Base-by-base conservation (phyloP, 2,329 filamentous ascomycete species). In the Colletotrichum coccodes region DNA sequence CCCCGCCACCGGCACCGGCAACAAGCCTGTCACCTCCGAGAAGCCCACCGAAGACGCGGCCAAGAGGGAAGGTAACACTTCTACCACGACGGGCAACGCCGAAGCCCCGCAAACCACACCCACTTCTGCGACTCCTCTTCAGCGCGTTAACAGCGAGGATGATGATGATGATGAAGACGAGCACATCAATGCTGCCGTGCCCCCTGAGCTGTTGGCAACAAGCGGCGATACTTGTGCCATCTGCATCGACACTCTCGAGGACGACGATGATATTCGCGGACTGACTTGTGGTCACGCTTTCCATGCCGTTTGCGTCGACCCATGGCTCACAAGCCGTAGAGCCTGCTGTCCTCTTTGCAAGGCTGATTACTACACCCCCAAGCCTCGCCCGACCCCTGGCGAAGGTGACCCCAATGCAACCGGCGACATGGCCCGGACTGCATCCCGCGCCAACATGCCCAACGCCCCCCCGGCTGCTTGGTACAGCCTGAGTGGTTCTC, bases 281-380 rank as follows among this genome's bases (percentile, higher is more conserved):
- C 83, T 99, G 70, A 94, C 94, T 4, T 99, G 96, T 76, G 96
- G 96, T n/a, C 96, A 99, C 80, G 95, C 95, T 61, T 99, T 98
- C 88, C 96, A 99, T 79, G 95, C 94, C 58, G 93, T 92, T 44
- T 99, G 96, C 77, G 89, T 99, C 56, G 96, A 99, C 75, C 96
- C 96, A 12, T 99, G 96, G 96, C 84, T 99, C 71, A 99, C 96
- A 11, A 95, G 93, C 76, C 90, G 96, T 71, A 91, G 95, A 72
- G 96, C 96, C 30, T 98, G 95, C 84, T 99, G 96, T 79, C 96
- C 96, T 6, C 90, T 99, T 7, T 99, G 96, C 86, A 99, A 99
- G 83, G 94, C 95, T 46, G 96, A 99, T 77, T 99, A 98, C 80
- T 98, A 97, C 79, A 91, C 94, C 3, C 95, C 96, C 0, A 98